A percentile compares a stretch with the other conserved stretches of the same genome.
These are phyloP conservation scores for Paramecium biaurelia DNA, from an alignment of 73 alveolate genomes.

Conservation along the genomic window DNA sequence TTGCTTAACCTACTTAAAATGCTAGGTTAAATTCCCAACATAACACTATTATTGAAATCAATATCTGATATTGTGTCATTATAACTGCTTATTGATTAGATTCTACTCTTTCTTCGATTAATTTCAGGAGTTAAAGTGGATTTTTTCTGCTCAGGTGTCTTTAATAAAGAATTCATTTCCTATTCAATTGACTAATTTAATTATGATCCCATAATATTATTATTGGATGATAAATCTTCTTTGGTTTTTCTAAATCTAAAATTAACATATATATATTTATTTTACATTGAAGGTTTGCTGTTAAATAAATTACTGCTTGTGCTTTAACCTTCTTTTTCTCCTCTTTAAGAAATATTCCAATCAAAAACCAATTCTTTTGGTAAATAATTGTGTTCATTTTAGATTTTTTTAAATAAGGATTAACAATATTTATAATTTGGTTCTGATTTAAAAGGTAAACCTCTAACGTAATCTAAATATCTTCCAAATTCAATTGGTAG, in stretches of 20 bases:
- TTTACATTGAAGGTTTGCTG: neutral
- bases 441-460: constrained; percentile 1
- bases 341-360: neutral
- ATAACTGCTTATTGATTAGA: neutral
- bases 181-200: neutral
- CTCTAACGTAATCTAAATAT: constrained; percentile 6
- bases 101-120: neutral
- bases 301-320: neutral
- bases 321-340: neutral
- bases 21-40: constrained; percentile 22
- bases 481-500: constrained; percentile 51
- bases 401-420: neutral
- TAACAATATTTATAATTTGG: constrained; percentile 17
- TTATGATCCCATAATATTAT: neutral
- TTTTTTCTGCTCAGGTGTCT: neutral
- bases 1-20: constrained; percentile 22
- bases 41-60: neutral
- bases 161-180: neutral
- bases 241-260: neutral
- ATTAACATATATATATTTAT: neutral
- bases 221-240: neutral
- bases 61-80: neutral
- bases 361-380: neutral
- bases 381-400: neutral
- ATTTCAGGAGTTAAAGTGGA: neutral